These are phyloP conservation scores for Emmonsiellopsis sp. DNA, from an alignment of 2,329 filamentous ascomycete genomes.

Conservation along the genomic window DNA sequence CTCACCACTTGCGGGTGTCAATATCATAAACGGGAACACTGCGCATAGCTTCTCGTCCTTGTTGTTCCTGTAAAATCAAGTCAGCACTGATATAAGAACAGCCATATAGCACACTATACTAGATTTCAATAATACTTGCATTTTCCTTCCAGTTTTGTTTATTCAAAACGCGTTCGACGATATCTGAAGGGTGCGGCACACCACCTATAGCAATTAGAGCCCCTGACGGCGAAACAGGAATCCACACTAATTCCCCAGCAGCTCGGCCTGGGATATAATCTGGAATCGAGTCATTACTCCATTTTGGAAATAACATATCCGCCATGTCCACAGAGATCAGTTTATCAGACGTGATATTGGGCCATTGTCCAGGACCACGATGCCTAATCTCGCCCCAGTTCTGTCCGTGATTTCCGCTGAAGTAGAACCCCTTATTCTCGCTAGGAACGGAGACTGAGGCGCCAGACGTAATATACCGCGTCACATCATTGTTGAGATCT, in stretches of 20 bases:
- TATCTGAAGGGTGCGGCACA: slow-evolving; percentile 17
- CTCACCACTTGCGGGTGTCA: slow-evolving; percentile 17
- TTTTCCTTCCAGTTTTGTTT: slow-evolving; percentile 10
- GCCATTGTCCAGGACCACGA: slow-evolving; percentile 16
- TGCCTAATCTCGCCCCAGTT: slow-evolving; percentile 42
- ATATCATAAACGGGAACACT: slow-evolving; percentile 30
- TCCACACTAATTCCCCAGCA: slow-evolving; percentile 58
- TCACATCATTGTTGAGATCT: slow-evolving; percentile 39
- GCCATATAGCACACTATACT: background rate
- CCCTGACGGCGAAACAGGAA: slow-evolving; percentile 29
- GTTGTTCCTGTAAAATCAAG: slow-evolving; percentile 7
- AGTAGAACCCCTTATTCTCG: slow-evolving; percentile 63
- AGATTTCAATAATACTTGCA: slow-evolving; percentile 6
- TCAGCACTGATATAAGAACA: background rate
- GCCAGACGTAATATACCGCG: slow-evolving; percentile 55
- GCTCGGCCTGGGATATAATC: slow-evolving; percentile 44
- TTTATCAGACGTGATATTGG: slow-evolving; percentile 39
- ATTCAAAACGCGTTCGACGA: slow-evolving; percentile 8
- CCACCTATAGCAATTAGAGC: slow-evolving; percentile 32
- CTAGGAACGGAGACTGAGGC: slow-evolving; percentile 56
- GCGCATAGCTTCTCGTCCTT: slow-evolving; percentile 28
- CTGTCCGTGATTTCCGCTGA: slow-evolving; percentile 51
- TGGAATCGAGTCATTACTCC: slow-evolving; percentile 50
- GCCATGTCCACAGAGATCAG: slow-evolving; percentile 55
- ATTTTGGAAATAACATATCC: slow-evolving; percentile 40